Percentiles rank a stretch among this genome's conserved stretches.
These are phyloP conservation scores for Penicillium coffeae DNA, from an alignment of 495 filamentous ascomycete species.

Conservation along the genomic window DNA sequence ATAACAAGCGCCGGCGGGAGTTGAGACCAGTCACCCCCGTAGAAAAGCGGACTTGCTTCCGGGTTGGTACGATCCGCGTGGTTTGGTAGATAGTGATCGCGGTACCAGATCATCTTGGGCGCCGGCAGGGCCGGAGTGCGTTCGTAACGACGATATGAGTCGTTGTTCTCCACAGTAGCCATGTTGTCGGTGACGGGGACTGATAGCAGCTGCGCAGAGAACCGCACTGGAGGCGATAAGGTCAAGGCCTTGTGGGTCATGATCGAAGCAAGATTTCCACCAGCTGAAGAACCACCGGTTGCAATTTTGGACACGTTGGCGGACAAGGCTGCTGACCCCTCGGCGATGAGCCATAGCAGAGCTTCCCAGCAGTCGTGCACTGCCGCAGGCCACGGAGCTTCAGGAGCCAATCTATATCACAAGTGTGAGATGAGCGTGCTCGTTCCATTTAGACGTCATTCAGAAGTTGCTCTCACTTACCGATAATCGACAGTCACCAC, in stretches of 20 bases:
- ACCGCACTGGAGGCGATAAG: slow-evolving; percentile 38
- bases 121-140: slow-evolving; percentile 48
- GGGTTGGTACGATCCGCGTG: slow-evolving; percentile 41
- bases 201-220: slow-evolving; percentile 50
- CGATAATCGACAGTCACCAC: slow-evolving; percentile 56
- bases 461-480: slow-evolving; percentile 35
- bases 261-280: slow-evolving; percentile 52
- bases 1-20: slow-evolving; percentile 51
- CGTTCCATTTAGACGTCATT: slow-evolving; percentile 19
- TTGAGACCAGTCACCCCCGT: slow-evolving; percentile 42
- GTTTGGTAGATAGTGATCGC: slow-evolving; percentile 53
- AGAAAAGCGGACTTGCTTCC: slow-evolving; percentile 54
- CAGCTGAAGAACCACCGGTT: slow-evolving; percentile 54
- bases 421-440: not conserved
- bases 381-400: slow-evolving; percentile 53
- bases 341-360: slow-evolving; percentile 49
- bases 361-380: slow-evolving; percentile 56
- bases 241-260: slow-evolving; percentile 52
- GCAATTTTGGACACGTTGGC: slow-evolving; percentile 46
- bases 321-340: slow-evolving; percentile 34
- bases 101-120: slow-evolving; percentile 57
- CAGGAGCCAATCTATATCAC: slow-evolving; percentile 33
- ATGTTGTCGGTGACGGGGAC: slow-evolving; percentile 59
- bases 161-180: slow-evolving; percentile 39
- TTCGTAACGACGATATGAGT: slow-evolving; percentile 48